Conservation (phyloP, 805 yeast genomes). For the Yarrowia keelungensis region DNA sequence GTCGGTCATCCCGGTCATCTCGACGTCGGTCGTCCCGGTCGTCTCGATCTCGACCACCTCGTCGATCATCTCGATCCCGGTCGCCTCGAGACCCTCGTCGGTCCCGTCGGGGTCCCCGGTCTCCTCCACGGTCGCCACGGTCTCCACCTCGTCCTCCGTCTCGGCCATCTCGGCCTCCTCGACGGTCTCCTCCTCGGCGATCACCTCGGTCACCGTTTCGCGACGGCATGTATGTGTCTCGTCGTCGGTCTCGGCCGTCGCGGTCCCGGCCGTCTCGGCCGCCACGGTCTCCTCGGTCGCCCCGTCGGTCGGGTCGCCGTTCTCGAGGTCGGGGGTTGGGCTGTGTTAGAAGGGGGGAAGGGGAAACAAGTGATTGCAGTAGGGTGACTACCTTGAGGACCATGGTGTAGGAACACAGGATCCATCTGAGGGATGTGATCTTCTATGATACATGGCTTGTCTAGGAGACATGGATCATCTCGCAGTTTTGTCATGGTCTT, state of each 20-base stretch:
- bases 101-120: constrained; percentile 22
- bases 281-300: constrained; percentile 39
- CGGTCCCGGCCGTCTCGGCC: constrained; percentile 55
- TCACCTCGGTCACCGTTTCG: constrained; percentile 53
- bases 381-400: no score
- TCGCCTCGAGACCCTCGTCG: constrained; percentile 42
- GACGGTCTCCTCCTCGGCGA: constrained; percentile 20
- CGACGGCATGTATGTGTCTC: constrained; percentile 59
- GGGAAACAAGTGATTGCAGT: background rate
- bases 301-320: constrained; percentile 54
- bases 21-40: constrained; percentile 56
- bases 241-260: constrained; percentile 55
- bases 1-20: constrained; percentile 41
- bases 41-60: constrained; percentile 40
- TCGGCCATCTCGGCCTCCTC: constrained; percentile 21
- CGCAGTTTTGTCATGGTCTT: no score
- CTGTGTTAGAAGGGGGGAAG: constrained; percentile 49
- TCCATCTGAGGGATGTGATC: no score
- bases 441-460: no score
- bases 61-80: constrained; percentile 55
- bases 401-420: no score
- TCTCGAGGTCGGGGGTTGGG: constrained; percentile 51
- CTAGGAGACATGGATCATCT: no score
- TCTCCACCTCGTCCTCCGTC: constrained; percentile 9
- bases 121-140: constrained; percentile 46